These are phyloP conservation scores for Luffa acutangula DNA, from an alignment of 306 rosid species.

Conservation along the genomic window DNA sequence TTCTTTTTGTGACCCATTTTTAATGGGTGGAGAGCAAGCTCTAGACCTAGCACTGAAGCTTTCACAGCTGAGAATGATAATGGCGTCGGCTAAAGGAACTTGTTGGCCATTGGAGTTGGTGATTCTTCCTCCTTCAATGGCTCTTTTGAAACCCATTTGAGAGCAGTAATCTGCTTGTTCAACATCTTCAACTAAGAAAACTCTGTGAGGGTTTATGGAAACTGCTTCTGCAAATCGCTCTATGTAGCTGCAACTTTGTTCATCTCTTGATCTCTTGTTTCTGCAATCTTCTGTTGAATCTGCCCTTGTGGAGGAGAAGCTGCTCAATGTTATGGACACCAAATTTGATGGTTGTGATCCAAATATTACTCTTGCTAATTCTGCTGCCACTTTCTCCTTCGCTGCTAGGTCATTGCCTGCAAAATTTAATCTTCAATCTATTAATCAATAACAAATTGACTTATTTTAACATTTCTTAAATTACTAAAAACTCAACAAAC, in stretches of 20 bases:
- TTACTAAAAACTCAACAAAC: no score
- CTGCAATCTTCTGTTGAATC: conserved; percentile 50
- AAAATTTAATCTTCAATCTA: background rate
- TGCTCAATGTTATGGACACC: conserved; percentile 56
- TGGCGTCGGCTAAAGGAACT: conserved; percentile 54
- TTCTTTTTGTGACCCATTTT: conserved; percentile 26
- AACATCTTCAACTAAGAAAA: conserved; percentile 70
- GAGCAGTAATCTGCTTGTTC: conserved; percentile 80
- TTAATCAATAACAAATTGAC: background rate
- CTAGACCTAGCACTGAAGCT: conserved; percentile 76
- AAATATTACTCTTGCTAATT: conserved; percentile 53
- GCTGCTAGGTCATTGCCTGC: conserved; percentile 45
- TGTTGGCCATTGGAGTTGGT: conserved; percentile 49
- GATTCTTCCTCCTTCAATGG: conserved; percentile 63
- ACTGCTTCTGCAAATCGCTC: conserved; percentile 62
- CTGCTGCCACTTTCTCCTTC: conserved; percentile 62
- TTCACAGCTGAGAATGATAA: conserved; percentile 68
- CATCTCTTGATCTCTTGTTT: conserved; percentile 71
- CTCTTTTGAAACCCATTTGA: conserved; percentile 75
- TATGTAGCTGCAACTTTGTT: conserved; percentile 54
- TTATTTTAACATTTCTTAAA: no score
- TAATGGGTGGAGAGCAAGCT: conserved; percentile 59
- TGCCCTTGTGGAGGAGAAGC: conserved; percentile 61
- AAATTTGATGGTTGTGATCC: conserved; percentile 44
- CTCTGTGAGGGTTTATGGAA: conserved; percentile 59